Conservation (phyloP, 2,329 filamentous ascomycete genomes). For the Lasiodiplodia sp. region DNA sequence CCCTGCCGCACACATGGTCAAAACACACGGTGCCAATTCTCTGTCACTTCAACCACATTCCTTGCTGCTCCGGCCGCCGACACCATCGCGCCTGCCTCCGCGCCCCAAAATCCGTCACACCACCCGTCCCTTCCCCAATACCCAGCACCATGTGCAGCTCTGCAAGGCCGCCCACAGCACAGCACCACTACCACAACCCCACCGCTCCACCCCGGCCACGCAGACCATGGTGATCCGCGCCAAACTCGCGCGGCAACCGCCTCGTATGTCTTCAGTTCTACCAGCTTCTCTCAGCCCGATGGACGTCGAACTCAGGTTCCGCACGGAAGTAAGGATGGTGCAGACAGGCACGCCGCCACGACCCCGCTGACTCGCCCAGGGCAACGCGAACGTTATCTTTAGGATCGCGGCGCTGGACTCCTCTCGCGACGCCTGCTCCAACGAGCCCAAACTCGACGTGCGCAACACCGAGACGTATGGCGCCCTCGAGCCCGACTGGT, state of each 20-base stretch:
- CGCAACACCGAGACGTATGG: conserved; percentile 4
- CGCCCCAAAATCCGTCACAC: conserved; percentile 24
- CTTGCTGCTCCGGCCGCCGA: conserved; percentile 22
- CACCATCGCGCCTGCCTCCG: conserved; percentile 20
- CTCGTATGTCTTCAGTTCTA: conserved; percentile 27
- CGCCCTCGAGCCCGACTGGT: conserved; percentile 28
- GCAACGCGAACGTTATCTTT: conserved; percentile 30
- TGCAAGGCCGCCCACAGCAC: conserved; percentile 23
- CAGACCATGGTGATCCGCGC: conserved; percentile 30
- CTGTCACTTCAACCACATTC: conserved; percentile 21
- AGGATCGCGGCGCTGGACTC: conserved; percentile 16
- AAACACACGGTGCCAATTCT: conserved; percentile 24
- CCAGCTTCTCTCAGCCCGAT: conserved; percentile 13
- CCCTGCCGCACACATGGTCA: conserved; percentile 12
- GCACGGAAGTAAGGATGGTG: conserved; percentile 28
- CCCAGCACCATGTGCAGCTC: conserved; percentile 36
- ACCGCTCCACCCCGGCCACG: conserved; percentile 29
- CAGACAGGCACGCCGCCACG: not conserved
- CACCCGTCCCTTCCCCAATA: not conserved
- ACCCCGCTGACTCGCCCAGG: conserved; percentile 25
- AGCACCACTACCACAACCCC: conserved; percentile 25
- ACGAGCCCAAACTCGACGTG: not conserved
- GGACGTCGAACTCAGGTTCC: conserved; percentile 29
- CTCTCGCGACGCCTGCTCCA: not conserved
- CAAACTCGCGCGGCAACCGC: conserved; percentile 25